Base-by-base conservation (phyloP, 1,284 basidiomycete species). In the Phenoliferia sp. region DNA sequence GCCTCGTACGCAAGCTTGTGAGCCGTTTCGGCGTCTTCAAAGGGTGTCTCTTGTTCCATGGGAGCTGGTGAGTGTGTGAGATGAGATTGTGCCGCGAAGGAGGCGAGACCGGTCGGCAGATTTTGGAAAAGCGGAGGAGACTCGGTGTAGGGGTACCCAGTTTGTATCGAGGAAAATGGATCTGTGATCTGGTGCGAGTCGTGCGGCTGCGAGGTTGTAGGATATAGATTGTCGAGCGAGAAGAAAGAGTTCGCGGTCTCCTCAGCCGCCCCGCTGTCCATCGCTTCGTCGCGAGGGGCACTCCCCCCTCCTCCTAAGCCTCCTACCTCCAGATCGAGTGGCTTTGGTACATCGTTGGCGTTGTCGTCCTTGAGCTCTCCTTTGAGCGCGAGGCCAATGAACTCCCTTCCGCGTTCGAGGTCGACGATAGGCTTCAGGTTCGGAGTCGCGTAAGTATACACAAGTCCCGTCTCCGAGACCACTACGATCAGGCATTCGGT, bases 401-500 rank as follows among this genome's bases (percentile, higher is more conserved):
- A 35, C n/a, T 62, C 58, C 59, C 66, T 62, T 12, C 72, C 72
- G 3, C 58, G 34, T 7, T 57, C 34, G 31, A 61, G 57, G 28
- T 67, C 68, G 22, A 69, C 65, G 10, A 73, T 52, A 22, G 61
- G 64, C 55, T 63, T 67, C 17, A 73, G 60, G 5, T 52, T 60
- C 2, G 72, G 70, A 1, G 69, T 73, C 33, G 70, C 67, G 56
- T 68, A 73, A 12, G 66, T 66, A 59, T 73, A 73, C 29, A 98
- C 94, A 63, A 98, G 86, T 7, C 96, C 96, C 0, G 95, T 97
- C 82, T 99, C 95, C 10, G 92, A 95, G 9, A 99, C 95, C 78
- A 99, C 94, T 69, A 99, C 87, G 39, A 99, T 85, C 10, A 99
- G 84, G 65, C 98, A 93, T 78, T 99, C 94, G 0, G 95, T 98